Conservation (phyloP, 2,329 filamentous ascomycete genomes). For the Xylaria sp. region DNA sequence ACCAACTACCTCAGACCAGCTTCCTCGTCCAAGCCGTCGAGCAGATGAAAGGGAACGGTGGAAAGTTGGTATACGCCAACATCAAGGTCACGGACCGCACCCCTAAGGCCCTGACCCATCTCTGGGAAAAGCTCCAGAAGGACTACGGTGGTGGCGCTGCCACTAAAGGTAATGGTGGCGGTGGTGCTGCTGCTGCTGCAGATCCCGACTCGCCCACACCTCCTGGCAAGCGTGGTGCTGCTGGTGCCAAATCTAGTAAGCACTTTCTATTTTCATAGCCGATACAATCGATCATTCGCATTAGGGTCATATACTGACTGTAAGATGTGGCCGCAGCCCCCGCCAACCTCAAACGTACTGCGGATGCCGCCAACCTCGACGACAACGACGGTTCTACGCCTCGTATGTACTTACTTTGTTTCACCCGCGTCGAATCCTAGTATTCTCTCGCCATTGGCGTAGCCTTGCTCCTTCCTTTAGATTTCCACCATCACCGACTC, state of each 20-base stretch:
- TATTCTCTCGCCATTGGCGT: not conserved
- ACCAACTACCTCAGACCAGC: conserved; percentile 1
- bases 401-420: conserved; percentile 11
- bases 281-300: not conserved
- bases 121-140: conserved; percentile 23
- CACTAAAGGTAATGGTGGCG: not conserved
- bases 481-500: not conserved
- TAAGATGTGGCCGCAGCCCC: conserved; percentile 9
- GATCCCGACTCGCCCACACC: not conserved
- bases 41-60: conserved; percentile 10
- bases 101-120: not conserved
- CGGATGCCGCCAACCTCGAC: not conserved
- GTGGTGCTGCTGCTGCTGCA: not conserved
- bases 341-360: conserved; percentile 17
- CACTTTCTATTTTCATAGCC: not conserved
- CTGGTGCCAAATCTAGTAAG: conserved; percentile 15
- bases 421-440: not conserved
- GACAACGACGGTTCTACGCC: not conserved
- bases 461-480: not conserved
- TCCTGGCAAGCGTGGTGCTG: conserved; percentile 3
- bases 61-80: not conserved
- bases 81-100: conserved; percentile 9
- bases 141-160: not conserved
- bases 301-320: conserved; percentile 11
- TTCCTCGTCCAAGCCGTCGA: conserved; percentile 19